Base-by-base conservation (phyloP, 345 rosid genomes). In the Heritiera littoralis region DNA sequence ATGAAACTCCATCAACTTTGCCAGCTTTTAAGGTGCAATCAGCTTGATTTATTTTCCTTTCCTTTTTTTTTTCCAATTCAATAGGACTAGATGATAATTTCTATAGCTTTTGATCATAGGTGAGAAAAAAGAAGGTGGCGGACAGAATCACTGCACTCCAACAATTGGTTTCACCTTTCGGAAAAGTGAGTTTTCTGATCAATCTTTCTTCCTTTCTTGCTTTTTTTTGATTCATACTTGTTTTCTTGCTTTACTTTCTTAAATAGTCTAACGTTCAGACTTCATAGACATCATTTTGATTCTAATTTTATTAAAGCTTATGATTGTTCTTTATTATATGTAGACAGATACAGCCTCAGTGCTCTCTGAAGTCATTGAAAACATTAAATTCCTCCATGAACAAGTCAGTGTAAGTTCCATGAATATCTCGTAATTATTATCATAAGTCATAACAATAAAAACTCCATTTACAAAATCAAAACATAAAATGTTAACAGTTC, bases 101-200 rank as follows among this genome's bases (percentile, higher is more conserved):
- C 41, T 28, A 38, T 45, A 60, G 77, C 80, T 83, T 65, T 75
- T 77, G 38, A 84, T 77, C 52, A 56, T 84, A 97, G 99, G 99
- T 89, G 88, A 92, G 94, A 88, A 97, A 94, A 90, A 98, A 92
- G 92, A 97, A 97, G 89, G 93, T 92, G 98, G 98, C 98, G 90
- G 99, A 97, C 98, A 92, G 98, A 94, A 97, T 97, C 93, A 95
- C 98, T 87, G 94, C 98, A 73, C 99, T 97, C 79, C 99, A 97
- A 90, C 99, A 97, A 93, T 92, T 97, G 90, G 98, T 97, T 88
- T 92, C 98, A 72, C 99, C 99, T 94, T 97, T 92, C 81, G 99
- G 99, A 93, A 97, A 97, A 96, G 99, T 94, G 83, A 83, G 81
- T 43, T 77, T 79, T 68, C 68, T 76, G 79, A 76, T 79, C 18